Evolutionary conservation across 139 green algal genomes (phyloP).

Genomic region (Astrephomene gubernaculifera): DNA sequence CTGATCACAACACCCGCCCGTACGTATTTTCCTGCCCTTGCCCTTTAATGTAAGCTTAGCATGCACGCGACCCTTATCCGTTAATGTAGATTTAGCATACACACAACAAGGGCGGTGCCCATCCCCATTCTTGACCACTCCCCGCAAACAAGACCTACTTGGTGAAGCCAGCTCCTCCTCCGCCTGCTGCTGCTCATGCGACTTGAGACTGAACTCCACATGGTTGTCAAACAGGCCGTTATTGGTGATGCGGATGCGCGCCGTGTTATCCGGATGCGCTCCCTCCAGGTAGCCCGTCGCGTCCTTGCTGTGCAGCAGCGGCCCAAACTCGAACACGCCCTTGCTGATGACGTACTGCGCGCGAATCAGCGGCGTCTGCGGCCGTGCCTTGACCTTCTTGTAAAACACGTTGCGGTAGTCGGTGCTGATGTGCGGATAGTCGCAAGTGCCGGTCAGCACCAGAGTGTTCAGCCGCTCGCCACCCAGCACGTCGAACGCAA

Average conservation of each 20-base stretch:
- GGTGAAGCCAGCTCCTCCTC: background rate
- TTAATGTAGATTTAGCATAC: too few species aligned
- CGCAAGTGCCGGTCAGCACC: conserved; percentile 63
- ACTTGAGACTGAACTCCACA: conserved; percentile 73
- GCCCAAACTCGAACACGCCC: conserved; percentile 83
- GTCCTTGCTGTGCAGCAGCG: conserved; percentile 72
- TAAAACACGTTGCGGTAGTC: conserved; percentile 80
- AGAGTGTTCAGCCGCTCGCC: conserved; percentile 60
- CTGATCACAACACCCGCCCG: too few species aligned
- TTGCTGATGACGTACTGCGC: conserved; percentile 76
- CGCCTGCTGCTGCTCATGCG: conserved; percentile 35
- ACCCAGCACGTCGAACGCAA: conserved; percentile 77
- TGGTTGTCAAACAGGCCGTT: conserved; percentile 78
- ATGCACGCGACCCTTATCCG: too few species aligned
- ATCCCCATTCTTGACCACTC: too few species aligned
- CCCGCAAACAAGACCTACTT: background rate
- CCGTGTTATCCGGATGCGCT: conserved; percentile 68
- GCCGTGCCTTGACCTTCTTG: conserved; percentile 68
- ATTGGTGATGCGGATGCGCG: conserved; percentile 83
- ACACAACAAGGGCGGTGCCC: too few species aligned
- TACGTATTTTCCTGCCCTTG: too few species aligned
- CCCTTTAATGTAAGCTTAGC: too few species aligned
- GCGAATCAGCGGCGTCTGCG: conserved; percentile 60
- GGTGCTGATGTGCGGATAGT: conserved; percentile 77
- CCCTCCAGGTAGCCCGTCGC: conserved; percentile 54